phyloP scores from a whole-genome alignment of 495 filamentous ascomycete species.

The Neurospora tetraspora region DNA sequence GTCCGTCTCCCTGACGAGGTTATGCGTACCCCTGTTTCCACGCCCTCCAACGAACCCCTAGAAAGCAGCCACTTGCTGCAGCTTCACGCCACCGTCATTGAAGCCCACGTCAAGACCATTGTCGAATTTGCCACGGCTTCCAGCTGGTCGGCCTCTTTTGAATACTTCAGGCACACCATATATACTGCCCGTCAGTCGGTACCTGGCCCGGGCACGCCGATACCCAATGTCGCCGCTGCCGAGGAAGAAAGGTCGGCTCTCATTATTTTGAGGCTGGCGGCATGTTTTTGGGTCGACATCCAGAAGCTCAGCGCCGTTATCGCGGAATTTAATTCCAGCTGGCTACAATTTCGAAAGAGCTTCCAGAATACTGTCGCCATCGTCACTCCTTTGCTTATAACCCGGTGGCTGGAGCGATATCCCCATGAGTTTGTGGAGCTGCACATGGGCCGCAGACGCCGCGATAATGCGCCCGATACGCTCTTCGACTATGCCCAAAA shows the following conservation, averaged over 20 bases:
- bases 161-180: constrained; percentile 40
- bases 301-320: constrained; percentile 49
- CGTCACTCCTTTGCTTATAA: constrained; percentile 47
- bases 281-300: constrained; percentile 50
- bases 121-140: constrained; percentile 51
- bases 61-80: constrained; percentile 24
- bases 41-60: constrained; percentile 32
- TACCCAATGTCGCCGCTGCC: constrained; percentile 29
- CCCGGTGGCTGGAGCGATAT: constrained; percentile 52
- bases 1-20: constrained; percentile 23
- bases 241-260: constrained; percentile 44
- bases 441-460: constrained; percentile 44
- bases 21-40: constrained; percentile 24
- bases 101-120: constrained; percentile 38
- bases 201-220: constrained; percentile 24
- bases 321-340: constrained; percentile 52
- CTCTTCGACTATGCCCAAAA: constrained; percentile 54
- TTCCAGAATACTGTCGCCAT: constrained; percentile 53
- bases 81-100: constrained; percentile 28
- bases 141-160: constrained; percentile 47
- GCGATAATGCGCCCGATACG: constrained; percentile 52
- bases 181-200: constrained; percentile 36
- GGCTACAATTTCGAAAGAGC: constrained; percentile 50
- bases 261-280: constrained; percentile 42
- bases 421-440: constrained; percentile 51